phyloP scores from a whole-genome alignment of 495 filamentous ascomycete genomes.

The Podospora tetraspora region DNA sequence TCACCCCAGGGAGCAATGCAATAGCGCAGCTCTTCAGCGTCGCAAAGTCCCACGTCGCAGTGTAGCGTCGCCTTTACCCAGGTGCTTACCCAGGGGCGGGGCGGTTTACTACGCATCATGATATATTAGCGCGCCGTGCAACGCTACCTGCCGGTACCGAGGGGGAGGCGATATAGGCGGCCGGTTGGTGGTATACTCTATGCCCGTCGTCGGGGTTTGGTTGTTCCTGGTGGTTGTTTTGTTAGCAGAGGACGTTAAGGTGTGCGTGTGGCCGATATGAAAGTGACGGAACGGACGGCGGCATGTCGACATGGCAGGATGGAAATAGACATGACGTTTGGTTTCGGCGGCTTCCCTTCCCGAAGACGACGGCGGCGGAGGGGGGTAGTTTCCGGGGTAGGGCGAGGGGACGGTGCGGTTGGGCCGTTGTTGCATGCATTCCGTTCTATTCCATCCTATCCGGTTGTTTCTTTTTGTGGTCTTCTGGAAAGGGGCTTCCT shows the following conservation, averaged over 20 bases:
- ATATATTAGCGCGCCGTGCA: not conserved
- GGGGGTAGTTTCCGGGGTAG: not conserved
- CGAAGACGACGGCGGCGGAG: not conserved
- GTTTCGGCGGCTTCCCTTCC: not conserved
- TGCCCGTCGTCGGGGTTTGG: not conserved
- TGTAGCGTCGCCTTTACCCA: not conserved
- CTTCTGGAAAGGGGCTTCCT: not conserved
- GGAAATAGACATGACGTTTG: not conserved
- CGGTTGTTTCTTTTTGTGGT: not conserved
- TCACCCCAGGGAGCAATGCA: no score
- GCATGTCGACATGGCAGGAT: not conserved
- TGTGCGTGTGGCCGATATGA: not conserved
- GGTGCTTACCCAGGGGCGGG: not conserved
- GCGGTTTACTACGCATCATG: not conserved
- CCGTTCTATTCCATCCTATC: not conserved
- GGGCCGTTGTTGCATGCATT: not conserved
- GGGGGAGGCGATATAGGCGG: not conserved
- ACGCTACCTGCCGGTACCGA: not conserved
- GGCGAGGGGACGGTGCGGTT: not conserved
- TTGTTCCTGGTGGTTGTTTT: not conserved
- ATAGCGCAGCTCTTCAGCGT: no score
- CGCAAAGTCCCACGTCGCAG: not conserved
- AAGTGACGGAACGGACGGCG: not conserved
- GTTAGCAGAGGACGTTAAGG: no score
- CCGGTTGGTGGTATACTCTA: not conserved